Evolutionary conservation across 75 land plant genomes (phyloP), one percentile per base, ranked within the genome.

Genomic region (Sequoiadendron giganteum): DNA sequence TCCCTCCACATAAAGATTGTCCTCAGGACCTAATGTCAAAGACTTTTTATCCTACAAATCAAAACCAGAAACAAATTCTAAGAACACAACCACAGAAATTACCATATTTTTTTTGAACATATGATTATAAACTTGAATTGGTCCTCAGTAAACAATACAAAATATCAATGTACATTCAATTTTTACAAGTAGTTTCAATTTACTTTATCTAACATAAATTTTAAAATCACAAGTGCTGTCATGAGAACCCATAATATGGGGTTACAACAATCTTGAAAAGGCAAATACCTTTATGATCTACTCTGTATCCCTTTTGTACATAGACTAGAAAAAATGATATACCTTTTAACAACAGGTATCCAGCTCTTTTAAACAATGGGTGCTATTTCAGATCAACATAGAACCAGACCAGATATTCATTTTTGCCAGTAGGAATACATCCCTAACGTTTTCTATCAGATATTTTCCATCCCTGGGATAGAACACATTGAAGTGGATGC

Each of bases 41-140:
- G 94, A 89, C 90, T 97, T 98, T 89, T 95, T 98, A 87, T 98
- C 99, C 99, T 98, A 92, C 77, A 85, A 28, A 85, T 88, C 43
- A 86, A 89, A 90, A 54, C 34, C 40, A 28, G 16, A 88, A 75
- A 85, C 3, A 86, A 42, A 36, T 65, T 32, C 65, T 87, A 87
- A 87, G 55, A 82, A 47, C 86, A 83, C 39, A 70, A 21, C 43
- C 8, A 7, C 79, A 32, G 19, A 85, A 83, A 65, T 25, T 25
- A 65, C 9, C 28, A 65, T 40, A 8, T 19, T 79, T 34, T 1
- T 79, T 42, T 79, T 42, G 19, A 77, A 77, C 42, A 79, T 2
- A 18, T 79, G 43, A 42, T 21, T 42, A 65, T 65, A 65, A 65
- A 65, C 8, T 79, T 19, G 38, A 79, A 25, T 21, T 2, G n/a